Percentiles rank a stretch among this genome's conserved stretches.
These are phyloP conservation scores for Castanopsis chinensis DNA, from an alignment of 306 rosid species.

Conservation along the genomic window DNA sequence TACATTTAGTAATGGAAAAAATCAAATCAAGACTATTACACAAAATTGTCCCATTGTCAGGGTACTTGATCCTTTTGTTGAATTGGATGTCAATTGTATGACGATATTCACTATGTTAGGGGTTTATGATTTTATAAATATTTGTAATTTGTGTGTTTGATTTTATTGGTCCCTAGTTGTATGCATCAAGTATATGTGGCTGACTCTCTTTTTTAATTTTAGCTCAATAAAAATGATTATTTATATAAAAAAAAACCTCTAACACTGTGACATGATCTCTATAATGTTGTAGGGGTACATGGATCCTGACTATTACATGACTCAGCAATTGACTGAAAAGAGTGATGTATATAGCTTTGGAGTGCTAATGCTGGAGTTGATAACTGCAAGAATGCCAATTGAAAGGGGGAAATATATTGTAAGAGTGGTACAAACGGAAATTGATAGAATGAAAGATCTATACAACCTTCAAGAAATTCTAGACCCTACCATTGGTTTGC, in stretches of 20 bases:
- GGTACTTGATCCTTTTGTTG: no score
- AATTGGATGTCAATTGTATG: no score
- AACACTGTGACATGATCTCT: not conserved
- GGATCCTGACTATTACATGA: conserved; percentile 52
- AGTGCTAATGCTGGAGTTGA: conserved; percentile 45
- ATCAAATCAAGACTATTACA: no score
- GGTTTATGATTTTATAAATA: no score
- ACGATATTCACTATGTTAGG: no score
- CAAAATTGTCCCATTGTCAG: no score
- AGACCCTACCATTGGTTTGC: conserved; percentile 20
- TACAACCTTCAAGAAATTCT: conserved; percentile 30
- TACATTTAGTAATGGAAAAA: not conserved
- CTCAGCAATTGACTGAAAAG: conserved; percentile 43
- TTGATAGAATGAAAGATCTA: conserved; percentile 24
- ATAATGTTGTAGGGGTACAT: conserved; percentile 42
- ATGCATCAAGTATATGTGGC: no score
- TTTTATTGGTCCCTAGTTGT: no score
- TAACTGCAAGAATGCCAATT: conserved; percentile 45
- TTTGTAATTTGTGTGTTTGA: no score
- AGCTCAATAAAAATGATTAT: no score
- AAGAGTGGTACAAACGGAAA: conserved; percentile 22
- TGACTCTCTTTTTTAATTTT: no score
- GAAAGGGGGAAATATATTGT: conserved; percentile 36
- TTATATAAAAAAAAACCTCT: not conserved
- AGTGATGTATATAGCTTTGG: conserved; percentile 55